Evolutionary conservation across 805 yeast genomes (phyloP).

Genomic region (Candida maltosa): DNA sequence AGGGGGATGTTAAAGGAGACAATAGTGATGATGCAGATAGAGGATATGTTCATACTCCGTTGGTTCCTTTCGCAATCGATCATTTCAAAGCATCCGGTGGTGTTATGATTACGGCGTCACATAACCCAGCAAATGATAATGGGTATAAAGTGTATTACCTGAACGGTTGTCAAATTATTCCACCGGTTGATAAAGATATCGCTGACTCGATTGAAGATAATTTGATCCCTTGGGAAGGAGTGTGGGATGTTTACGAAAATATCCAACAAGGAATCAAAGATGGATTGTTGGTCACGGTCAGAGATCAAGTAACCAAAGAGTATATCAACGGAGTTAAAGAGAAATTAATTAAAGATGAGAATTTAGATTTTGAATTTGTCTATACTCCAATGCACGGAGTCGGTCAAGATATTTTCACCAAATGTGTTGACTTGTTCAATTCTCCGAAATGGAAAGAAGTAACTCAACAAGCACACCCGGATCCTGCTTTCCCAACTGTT

Average conservation of each 20-base stretch:
- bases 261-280: conserved; percentile 20
- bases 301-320: conserved; percentile 35
- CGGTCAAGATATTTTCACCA: conserved; percentile 60
- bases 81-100: conserved; percentile 66
- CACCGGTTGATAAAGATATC: conserved; percentile 81
- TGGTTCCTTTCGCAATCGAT: conserved; percentile 86
- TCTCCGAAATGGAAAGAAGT: conserved; percentile 35
- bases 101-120: conserved; percentile 91
- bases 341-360: conserved; percentile 27
- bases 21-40: conserved; percentile 7
- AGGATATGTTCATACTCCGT: conserved; percentile 70
- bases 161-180: conserved; percentile 94
- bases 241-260: conserved; percentile 45
- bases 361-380: conserved; percentile 48
- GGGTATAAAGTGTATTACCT: conserved; percentile 93
- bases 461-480: conserved; percentile 65
- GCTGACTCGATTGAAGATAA: conserved; percentile 61
- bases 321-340: conserved; percentile 33
- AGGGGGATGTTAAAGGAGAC: conserved; percentile 5
- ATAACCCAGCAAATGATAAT: conserved; percentile 80
- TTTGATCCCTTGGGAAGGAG: conserved; percentile 54
- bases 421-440: conserved; percentile 37
- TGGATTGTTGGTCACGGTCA: conserved; percentile 35
- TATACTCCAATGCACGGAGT: conserved; percentile 98
- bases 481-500: conserved; percentile 85